Evolutionary conservation across 768 basidiomycete genomes (phyloP), one percentile per base, ranked within the genome.

Genomic region (Exidia glandulosa): DNA sequence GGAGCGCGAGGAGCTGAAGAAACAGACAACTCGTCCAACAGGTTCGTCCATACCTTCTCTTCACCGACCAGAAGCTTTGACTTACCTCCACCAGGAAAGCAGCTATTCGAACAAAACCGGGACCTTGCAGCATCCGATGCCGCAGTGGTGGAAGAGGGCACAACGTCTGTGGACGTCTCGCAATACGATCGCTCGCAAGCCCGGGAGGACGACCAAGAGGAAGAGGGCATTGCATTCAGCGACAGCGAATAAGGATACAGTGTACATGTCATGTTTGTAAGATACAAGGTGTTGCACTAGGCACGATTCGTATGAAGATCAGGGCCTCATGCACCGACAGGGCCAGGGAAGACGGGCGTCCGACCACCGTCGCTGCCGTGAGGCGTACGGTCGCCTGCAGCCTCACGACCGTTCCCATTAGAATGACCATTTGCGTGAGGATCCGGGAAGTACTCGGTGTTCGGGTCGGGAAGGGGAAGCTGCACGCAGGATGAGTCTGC

Each of bases 61-160:
- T 47, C 6, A n/a, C n/a, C n/a, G n/a, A n/a, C n/a, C n/a, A n/a
- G n/a, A n/a, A 37, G 61, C 33, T 57, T n/a, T 58, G 55, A 63
- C 32, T 32, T 37, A 10, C 30, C 56, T 54, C n/a, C 48, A 10
- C 60, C 64, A 95, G 95, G 95, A 30, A 85, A 92, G 27, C 93
- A 96, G 74, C 74, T 97, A 50, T 99, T 98, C 72, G 92, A 95
- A 73, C 82, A 83, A 37, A 85, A 91, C 68, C 81, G 76, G 60
- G 81, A 82, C 65, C 77, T 94, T 33, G 82, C 75, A 3, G 73
- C 74, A 9, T 86, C 90, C 54, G 95, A 97, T 59, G 89, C 90
- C 63, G 79, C 73, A 14, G 76, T 94, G 36, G 72, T 87, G 67
- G 94, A 97, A 70, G 95, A 94, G 68, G 94, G 84, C 29, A 81